These are phyloP conservation scores for Trametes cubensis DNA, from an alignment of 768 basidiomycete genomes.

Conservation along the genomic window DNA sequence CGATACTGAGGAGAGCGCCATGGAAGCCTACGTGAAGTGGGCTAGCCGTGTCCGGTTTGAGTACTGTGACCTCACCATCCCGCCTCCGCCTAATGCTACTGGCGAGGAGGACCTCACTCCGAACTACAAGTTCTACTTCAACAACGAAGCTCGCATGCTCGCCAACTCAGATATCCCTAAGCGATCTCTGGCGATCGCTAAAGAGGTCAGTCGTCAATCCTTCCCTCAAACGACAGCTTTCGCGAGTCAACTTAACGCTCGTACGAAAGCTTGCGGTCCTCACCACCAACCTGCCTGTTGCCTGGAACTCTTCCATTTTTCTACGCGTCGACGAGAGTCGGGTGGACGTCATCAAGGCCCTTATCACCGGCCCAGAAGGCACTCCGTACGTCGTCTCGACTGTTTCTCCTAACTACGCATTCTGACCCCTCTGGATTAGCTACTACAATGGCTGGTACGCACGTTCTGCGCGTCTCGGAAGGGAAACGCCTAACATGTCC, in stretches of 20 bases:
- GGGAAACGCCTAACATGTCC: constrained; percentile 16
- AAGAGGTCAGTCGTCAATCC: constrained; percentile 59
- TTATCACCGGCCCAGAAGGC: constrained; percentile 90
- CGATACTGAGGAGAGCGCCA: constrained; percentile 65
- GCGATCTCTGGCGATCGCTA: constrained; percentile 91
- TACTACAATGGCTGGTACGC: constrained; percentile 90
- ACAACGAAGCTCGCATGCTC: constrained; percentile 82
- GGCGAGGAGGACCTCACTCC: constrained; percentile 57
- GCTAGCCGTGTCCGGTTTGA: constrained; percentile 82
- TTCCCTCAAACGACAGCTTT: constrained; percentile 1
- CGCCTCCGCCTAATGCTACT: constrained; percentile 28
- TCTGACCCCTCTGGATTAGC: constrained; percentile 41
- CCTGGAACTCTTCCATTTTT: constrained; percentile 94
- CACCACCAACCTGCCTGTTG: constrained; percentile 91
- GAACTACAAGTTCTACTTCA: constrained; percentile 82
- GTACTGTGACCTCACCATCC: constrained; percentile 82
- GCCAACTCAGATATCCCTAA: constrained; percentile 87
- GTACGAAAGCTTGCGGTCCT: constrained; percentile 82
- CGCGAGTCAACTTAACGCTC: not conserved
- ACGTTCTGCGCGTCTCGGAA: not conserved
- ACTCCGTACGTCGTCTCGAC: constrained; percentile 68
- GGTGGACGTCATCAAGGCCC: constrained; percentile 90
- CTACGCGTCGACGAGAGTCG: constrained; percentile 89
- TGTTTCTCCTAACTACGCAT: not conserved
- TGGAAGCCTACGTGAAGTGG: constrained; percentile 82